Conservation (phyloP, 2,329 filamentous ascomycete species). For the Diaporthe sp. region DNA sequence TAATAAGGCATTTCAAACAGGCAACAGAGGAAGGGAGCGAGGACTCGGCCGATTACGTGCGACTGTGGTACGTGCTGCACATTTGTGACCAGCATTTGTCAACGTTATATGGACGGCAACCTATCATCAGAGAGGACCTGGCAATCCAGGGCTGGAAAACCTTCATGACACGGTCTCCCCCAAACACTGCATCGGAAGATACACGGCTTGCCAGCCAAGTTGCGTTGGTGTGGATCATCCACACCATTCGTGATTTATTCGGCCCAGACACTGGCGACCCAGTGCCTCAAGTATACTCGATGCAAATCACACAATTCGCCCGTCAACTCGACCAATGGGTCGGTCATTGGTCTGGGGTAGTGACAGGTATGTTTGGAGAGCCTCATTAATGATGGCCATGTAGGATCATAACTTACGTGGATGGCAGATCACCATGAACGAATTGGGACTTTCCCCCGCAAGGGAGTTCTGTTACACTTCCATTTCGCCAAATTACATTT, state of each 20-base stretch:
- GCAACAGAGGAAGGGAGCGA: constrained; percentile 51
- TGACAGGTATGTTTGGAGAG: constrained; percentile 47
- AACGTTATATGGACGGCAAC: constrained; percentile 71
- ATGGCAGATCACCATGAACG: constrained; percentile 28
- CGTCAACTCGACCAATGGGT: constrained; percentile 56
- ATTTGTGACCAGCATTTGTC: constrained; percentile 74
- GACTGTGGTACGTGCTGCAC: constrained; percentile 74
- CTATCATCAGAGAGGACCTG: constrained; percentile 70
- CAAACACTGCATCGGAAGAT: constrained; percentile 56
- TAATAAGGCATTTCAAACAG: constrained; percentile 56
- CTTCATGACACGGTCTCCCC: constrained; percentile 68
- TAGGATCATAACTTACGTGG: background rate
- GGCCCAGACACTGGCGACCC: constrained; percentile 67
- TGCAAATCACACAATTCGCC: constrained; percentile 56
- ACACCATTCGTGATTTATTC: constrained; percentile 67
- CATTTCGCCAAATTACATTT: constrained; percentile 52
- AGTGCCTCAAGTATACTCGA: constrained; percentile 64
- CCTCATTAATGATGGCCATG: too few relatives aligned
- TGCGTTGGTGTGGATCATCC: constrained; percentile 66
- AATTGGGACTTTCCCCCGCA: constrained; percentile 51
- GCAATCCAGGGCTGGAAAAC: constrained; percentile 70
- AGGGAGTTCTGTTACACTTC: constrained; percentile 50
- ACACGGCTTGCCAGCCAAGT: constrained; percentile 10
- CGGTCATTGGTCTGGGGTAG: constrained; percentile 50
- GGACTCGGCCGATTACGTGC: constrained; percentile 66